These are phyloP conservation scores for Sphaerosporella brunnea DNA, from an alignment of 495 filamentous ascomycete species.

Conservation along the genomic window DNA sequence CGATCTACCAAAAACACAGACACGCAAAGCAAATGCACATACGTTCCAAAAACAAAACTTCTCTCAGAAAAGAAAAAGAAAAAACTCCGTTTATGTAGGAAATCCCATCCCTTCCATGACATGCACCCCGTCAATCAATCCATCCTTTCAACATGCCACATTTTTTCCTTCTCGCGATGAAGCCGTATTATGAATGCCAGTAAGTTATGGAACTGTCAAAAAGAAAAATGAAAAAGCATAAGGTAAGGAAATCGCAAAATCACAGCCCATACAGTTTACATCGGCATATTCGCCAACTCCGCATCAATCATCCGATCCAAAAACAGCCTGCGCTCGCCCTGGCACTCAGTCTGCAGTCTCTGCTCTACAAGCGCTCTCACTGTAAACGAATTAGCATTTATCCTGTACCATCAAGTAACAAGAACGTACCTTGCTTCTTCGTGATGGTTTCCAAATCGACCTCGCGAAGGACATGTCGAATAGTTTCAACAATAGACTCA, in stretches of 20 bases:
- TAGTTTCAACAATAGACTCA: conserved; percentile 61
- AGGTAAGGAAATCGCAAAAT: not conserved
- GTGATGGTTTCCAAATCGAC: conserved; percentile 90
- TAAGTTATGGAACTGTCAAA: no score
- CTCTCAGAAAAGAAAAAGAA: no score
- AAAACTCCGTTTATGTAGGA: no score
- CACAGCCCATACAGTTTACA: conserved; percentile 11
- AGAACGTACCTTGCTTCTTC: conserved; percentile 68
- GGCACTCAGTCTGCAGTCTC: conserved; percentile 68
- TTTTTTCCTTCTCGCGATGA: no score
- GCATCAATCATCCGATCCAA: conserved; percentile 82
- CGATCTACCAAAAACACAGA: no score
- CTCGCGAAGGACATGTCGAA: conserved; percentile 65
- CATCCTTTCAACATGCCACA: no score
- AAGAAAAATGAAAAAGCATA: not conserved
- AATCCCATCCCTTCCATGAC: no score
- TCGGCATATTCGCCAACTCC: conserved; percentile 74
- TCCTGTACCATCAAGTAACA: conserved; percentile 10
- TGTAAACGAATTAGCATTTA: conserved; percentile 23
- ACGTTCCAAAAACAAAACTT: no score
- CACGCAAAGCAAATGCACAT: no score
- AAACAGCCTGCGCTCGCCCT: conserved; percentile 64
- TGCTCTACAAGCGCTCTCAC: conserved; percentile 82
- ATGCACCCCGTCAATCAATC: no score
- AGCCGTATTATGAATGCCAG: no score